Evolutionary conservation across 2,329 filamentous ascomycete genomes (phyloP), one percentile per base, ranked within the genome.

Genomic region (Cadophora malorum): DNA sequence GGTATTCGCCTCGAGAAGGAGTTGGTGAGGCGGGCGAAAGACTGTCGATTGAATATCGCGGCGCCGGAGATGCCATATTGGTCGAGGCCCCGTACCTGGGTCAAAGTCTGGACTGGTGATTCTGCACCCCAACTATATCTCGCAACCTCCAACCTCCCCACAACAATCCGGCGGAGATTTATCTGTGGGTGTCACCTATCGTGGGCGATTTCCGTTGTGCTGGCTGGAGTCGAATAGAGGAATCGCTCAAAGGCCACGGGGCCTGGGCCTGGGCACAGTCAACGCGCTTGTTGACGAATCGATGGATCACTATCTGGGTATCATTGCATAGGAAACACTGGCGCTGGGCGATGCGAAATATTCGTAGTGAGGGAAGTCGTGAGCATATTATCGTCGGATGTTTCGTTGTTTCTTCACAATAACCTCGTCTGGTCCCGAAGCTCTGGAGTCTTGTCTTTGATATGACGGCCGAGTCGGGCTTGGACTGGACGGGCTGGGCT

Each of bases 41-140:
- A 77, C 80, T 85, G 74, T 86, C 84, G 64, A 80, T 77, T 67
- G 84, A 85, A 69, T 75, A 79, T 74, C 81, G 80, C 62, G 80
- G 78, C 60, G 79, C 78, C 69, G 81, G 76, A 66, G 80, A 81
- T 70, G 82, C 79, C 80, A 81, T 81, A 64, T 66, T 75, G 67
- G 47, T 45, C 47, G 35, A 33, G 6, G 28, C 28, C 31, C 21
- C 5, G 28, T 35, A 41, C 35, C 31, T 16, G 19, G n/a, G n/a
- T n/a, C 23, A 28, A 10, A 25, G 28, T 33, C 33, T 23, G 16
- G 14, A 28, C 14, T 25, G 16, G 3, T 41, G 33, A n/a, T 6
- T 68, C 60, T 64, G 41, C 63, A 62, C 41, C 53, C 56, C 56
- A 59, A 63, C 45, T 25, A 28, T 28, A 38, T 52, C 25, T 23